phyloP scores from a whole-genome alignment of 768 basidiomycete species.

The Sutorius australiensis region DNA sequence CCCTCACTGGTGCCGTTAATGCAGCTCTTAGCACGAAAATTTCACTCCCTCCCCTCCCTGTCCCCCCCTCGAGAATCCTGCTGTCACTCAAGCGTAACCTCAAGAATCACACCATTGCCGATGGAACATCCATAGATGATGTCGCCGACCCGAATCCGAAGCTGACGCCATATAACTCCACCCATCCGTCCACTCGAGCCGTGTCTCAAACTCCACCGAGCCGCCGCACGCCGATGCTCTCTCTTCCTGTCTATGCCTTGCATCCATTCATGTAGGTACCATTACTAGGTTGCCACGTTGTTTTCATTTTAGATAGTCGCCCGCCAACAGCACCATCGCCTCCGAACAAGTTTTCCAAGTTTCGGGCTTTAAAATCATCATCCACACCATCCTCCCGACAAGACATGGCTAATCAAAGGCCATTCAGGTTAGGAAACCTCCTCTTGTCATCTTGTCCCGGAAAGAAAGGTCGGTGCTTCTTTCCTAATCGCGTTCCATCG shows the following conservation, averaged over 20 bases:
- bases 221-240: conserved; percentile 9
- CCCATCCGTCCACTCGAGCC: neutral
- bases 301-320: conserved; percentile 12
- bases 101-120: conserved; percentile 1
- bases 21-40: conserved; percentile 19
- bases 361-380: conserved; percentile 8
- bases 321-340: conserved; percentile 16
- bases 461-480: conserved; percentile 65
- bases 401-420: conserved; percentile 11
- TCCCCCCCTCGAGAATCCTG: conserved; percentile 17
- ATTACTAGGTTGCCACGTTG: neutral
- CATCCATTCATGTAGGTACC: conserved; percentile 19
- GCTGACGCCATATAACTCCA: neutral
- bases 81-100: conserved; percentile 22
- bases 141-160: neutral
- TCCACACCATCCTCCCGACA: conserved; percentile 4
- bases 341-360: conserved; percentile 13
- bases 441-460: conserved; percentile 90
- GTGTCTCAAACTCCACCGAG: conserved; percentile 1
- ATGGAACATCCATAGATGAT: neutral
- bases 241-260: conserved; percentile 12
- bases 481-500: neutral
- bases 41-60: conserved; percentile 14
- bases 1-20: conserved; percentile 23
- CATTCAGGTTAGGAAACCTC: conserved; percentile 70